Conservation (phyloP, 2,329 filamentous ascomycete species). For the Basipetospora chlamydospora region DNA sequence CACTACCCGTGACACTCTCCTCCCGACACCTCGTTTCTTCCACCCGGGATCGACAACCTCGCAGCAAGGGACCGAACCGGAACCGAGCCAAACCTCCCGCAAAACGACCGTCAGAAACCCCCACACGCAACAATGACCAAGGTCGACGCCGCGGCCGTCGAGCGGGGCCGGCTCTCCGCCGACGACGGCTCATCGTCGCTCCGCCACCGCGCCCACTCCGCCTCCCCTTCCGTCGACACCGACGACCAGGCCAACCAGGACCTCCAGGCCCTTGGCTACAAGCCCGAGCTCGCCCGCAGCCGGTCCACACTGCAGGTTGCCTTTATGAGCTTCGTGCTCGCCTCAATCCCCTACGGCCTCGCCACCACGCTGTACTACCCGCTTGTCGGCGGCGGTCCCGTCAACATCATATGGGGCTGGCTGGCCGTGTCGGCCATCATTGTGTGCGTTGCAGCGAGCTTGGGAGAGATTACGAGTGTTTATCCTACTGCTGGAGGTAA, state of each 20-base stretch:
- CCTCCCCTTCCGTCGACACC: constrained; percentile 7
- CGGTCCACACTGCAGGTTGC: constrained; percentile 55
- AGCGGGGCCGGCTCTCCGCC: no score
- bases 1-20: no score
- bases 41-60: no score
- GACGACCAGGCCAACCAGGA: constrained; percentile 42
- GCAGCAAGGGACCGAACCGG: no score
- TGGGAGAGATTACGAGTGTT: constrained; percentile 61
- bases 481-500: constrained; percentile 60
- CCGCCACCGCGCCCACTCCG: not conserved
- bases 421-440: constrained; percentile 54
- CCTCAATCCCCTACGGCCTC: constrained; percentile 60
- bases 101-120: no score
- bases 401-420: constrained; percentile 62
- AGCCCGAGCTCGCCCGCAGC: constrained; percentile 47
- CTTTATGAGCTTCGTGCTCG: constrained; percentile 65
- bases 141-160: no score
- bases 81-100: no score
- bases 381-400: constrained; percentile 49
- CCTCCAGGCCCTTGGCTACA: constrained; percentile 51
- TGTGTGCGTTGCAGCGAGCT: constrained; percentile 53
- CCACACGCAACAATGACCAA: no score
- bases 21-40: no score
- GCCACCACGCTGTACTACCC: constrained; percentile 57
- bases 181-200: not conserved